Evolutionary conservation across 495 filamentous ascomycete species (phyloP).

Genomic region (Daldinia grandis): DNA sequence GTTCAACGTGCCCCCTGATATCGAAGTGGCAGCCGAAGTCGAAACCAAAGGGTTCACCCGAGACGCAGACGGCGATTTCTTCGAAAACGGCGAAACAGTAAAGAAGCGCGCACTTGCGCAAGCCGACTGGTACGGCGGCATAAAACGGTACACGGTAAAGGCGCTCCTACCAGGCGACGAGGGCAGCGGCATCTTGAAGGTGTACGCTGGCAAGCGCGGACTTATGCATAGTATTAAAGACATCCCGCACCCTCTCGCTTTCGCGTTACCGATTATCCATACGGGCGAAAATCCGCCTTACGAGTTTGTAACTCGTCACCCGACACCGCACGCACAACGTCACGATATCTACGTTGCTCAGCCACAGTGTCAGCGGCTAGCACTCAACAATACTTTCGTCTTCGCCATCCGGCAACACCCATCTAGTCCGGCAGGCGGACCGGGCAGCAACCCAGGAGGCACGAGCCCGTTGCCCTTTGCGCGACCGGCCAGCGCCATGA

Average conservation of each 20-base stretch:
- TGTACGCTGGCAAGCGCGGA: slow-evolving; percentile 92
- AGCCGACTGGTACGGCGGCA: slow-evolving; percentile 85
- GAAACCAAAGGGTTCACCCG: slow-evolving; percentile 80
- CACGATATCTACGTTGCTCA: slow-evolving; percentile 97
- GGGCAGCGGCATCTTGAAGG: slow-evolving; percentile 85
- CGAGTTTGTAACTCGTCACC: slow-evolving; percentile 90
- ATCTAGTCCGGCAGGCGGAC: slow-evolving; percentile 58
- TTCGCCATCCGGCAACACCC: slow-evolving; percentile 95
- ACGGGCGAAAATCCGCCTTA: slow-evolving; percentile 91
- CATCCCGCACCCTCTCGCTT: slow-evolving; percentile 89
- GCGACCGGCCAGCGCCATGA: slow-evolving; percentile 82
- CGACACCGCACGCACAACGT: slow-evolving; percentile 93
- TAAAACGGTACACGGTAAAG: slow-evolving; percentile 92
- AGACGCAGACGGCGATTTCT: slow-evolving; percentile 89
- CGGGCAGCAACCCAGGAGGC: slow-evolving; percentile 62
- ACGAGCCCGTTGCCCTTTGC: slow-evolving; percentile 74
- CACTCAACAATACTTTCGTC: slow-evolving; percentile 96
- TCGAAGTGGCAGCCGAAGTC: slow-evolving; percentile 93
- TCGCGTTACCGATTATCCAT: slow-evolving; percentile 91
- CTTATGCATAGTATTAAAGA: slow-evolving; percentile 96
- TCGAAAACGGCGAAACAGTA: slow-evolving; percentile 88
- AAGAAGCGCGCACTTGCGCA: slow-evolving; percentile 89
- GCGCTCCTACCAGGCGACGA: slow-evolving; percentile 90
- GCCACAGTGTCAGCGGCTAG: slow-evolving; percentile 86
- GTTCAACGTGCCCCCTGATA: slow-evolving; percentile 83